Evolutionary conservation across 2,329 filamentous ascomycete genomes (phyloP).

Genomic region (Fusarium sp.): DNA sequence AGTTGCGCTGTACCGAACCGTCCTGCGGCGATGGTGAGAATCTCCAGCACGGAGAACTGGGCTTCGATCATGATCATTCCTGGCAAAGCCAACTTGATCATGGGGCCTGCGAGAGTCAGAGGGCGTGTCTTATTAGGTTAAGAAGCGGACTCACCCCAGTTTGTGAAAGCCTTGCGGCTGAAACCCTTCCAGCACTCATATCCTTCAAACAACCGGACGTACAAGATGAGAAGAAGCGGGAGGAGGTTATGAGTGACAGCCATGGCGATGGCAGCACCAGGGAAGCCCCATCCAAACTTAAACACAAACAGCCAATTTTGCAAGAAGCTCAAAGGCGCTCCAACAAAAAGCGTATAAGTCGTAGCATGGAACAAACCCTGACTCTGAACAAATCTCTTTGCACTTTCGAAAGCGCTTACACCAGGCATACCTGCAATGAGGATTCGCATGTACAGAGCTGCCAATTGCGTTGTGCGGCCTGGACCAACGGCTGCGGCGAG

Average conservation of each 20-base stretch:
- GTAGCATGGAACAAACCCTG: conserved; percentile 81
- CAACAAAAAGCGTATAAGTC: conserved; percentile 77
- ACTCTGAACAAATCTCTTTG: conserved; percentile 81
- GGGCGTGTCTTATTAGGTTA: no score
- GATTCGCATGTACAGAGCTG: conserved; percentile 76
- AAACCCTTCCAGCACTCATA: conserved; percentile 84
- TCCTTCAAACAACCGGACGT: conserved; percentile 76
- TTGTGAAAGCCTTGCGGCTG: conserved; percentile 71
- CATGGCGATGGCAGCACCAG: conserved; percentile 83
- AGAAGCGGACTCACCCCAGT: conserved; percentile 71
- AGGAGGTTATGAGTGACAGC: conserved; percentile 79
- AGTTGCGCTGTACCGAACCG: conserved; percentile 80
- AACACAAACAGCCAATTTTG: conserved; percentile 82
- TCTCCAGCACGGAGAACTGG: conserved; percentile 89
- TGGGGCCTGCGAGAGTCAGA: conserved; percentile 58
- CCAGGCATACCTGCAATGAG: conserved; percentile 77
- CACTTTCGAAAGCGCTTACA: conserved; percentile 77
- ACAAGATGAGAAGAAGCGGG: conserved; percentile 76
- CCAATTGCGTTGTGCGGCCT: conserved; percentile 71
- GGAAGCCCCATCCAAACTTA: conserved; percentile 72
- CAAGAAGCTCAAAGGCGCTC: conserved; percentile 77
- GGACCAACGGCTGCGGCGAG: conserved; percentile 56
- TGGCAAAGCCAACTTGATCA: conserved; percentile 85
- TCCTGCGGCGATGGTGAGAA: conserved; percentile 80
- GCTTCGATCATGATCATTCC: conserved; percentile 92